phyloP scores from a whole-genome alignment of 2,329 filamentous ascomycete genomes.

The Epichloe typhina region DNA sequence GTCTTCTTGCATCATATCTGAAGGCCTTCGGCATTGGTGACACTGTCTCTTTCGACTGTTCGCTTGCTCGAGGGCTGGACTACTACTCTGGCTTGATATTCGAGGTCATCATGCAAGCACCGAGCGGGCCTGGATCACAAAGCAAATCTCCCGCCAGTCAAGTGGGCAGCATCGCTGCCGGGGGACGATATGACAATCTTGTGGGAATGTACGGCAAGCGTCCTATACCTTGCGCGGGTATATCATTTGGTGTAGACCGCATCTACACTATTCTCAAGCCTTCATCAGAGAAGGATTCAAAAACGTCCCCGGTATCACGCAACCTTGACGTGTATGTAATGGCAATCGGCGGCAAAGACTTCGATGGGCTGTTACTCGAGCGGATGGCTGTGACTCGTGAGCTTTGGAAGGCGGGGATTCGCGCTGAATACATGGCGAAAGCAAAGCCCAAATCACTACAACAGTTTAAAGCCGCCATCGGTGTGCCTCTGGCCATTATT shows the following conservation, averaged over 20 bases:
- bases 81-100: constrained; percentile 89
- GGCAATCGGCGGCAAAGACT: constrained; percentile 82
- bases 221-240: constrained; percentile 52
- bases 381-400: constrained; percentile 66
- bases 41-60: constrained; percentile 77
- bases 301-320: constrained; percentile 14
- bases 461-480: constrained; percentile 89
- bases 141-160: constrained; percentile 38
- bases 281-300: constrained; percentile 21
- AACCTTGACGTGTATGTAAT: constrained; percentile 79
- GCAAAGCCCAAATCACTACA: constrained; percentile 76
- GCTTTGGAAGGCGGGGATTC: constrained; percentile 74
- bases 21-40: constrained; percentile 61
- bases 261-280: constrained; percentile 77
- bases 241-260: constrained; percentile 89
- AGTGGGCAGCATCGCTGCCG: constrained; percentile 79
- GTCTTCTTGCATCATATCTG: constrained; percentile 68
- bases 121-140: constrained; percentile 13
- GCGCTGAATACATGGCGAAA: constrained; percentile 79
- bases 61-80: constrained; percentile 75
- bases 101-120: constrained; percentile 52
- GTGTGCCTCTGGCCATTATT: constrained; percentile 76
- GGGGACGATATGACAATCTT: constrained; percentile 87
- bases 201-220: constrained; percentile 89
- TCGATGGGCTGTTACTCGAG: constrained; percentile 67